Evolutionary conservation across 2,329 filamentous ascomycete genomes (phyloP), one percentile per base, ranked within the genome.

Genomic region (Blastomyces gilchristii): DNA sequence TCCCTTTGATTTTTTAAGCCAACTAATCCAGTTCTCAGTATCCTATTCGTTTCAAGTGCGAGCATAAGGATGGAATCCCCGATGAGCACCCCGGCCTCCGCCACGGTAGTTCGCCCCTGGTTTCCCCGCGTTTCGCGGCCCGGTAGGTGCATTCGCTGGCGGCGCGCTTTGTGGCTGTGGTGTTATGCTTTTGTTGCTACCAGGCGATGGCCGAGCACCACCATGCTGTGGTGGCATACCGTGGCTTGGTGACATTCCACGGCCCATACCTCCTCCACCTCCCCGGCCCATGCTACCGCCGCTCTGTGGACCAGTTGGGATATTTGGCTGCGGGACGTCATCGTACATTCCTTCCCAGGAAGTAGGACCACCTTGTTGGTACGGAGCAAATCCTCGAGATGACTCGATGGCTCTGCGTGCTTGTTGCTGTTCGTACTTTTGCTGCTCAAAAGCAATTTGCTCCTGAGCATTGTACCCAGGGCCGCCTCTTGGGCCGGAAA

Each of bases 341-440:
- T 97, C 93, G 75, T 97, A 97, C 91, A 96, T 96, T 71, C 93
- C 93, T 75, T 97, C 93, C 91, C 92, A 97, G 50, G 88, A 92
- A 31, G 89, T 90, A n/a, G 88, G 88, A 18, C 85, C 86, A 54
- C 85, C 85, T 63, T 82, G 70, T 74, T 81, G 74, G 65, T 79
- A 77, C 49, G 76, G 73, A 62, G 76, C 71, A 71, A 76, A 76
- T 22, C 68, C 72, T 14, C 76, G 75, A 8, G 54, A 39, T 61
- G 72, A 74, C 25, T 77, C 75, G 56, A 76, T 80, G 76, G 74
- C 76, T 63, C 82, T 83, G 65, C 82, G 81, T 67, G 79, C 79
- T 73, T 86, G 81, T 72, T 87, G 88, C 66, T 87, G 85, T 70
- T 89, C 87, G 73, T 90, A 90, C 74, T 91, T 90, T 68, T 89